A percentile compares a stretch with the other conserved stretches of the same genome.
phyloP scores from a whole-genome alignment of 2,329 filamentous ascomycete species.

The Diaporthe citrichinensis region DNA sequence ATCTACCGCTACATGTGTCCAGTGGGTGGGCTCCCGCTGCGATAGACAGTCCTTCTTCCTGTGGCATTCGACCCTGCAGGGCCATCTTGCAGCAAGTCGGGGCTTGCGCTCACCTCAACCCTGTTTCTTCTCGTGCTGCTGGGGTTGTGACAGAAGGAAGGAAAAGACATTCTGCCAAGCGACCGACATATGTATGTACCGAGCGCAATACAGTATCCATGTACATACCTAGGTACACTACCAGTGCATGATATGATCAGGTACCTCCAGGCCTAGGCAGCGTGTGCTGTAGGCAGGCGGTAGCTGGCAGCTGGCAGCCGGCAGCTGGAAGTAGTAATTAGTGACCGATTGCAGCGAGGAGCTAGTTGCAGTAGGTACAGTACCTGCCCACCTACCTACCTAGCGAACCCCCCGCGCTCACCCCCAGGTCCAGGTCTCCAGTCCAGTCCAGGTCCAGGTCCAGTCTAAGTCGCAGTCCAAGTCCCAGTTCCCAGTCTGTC shows the following conservation, averaged over 20 bases:
- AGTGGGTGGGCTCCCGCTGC: not conserved
- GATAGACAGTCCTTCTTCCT: not conserved
- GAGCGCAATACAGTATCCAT: not conserved
- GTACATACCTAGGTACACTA: not conserved
- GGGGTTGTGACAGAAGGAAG: constrained; percentile 6
- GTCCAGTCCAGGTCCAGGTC: constrained; percentile 1
- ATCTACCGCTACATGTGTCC: not conserved
- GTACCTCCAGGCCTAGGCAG: not conserved
- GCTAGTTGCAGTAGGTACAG: not conserved
- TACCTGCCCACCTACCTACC: not conserved
- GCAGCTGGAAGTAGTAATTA: not conserved
- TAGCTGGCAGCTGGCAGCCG: not conserved
- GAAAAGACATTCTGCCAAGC: constrained; percentile 12
- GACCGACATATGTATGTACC: not conserved
- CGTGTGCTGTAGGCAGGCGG: too few relatives aligned
- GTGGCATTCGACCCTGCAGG: constrained; percentile 22
- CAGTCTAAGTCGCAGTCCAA: not conserved
- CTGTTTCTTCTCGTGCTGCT: constrained; percentile 9
- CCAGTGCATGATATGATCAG: not conserved
- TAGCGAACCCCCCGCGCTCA: constrained; percentile 2
- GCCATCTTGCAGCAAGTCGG: constrained; percentile 4
- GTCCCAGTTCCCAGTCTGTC: constrained; percentile 3
- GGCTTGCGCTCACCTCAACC: not conserved
- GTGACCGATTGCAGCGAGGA: constrained; percentile 24
- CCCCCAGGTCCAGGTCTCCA: constrained; percentile 14